phyloP scores from a whole-genome alignment of 768 basidiomycete genomes.

The Tylopilus sp. region DNA sequence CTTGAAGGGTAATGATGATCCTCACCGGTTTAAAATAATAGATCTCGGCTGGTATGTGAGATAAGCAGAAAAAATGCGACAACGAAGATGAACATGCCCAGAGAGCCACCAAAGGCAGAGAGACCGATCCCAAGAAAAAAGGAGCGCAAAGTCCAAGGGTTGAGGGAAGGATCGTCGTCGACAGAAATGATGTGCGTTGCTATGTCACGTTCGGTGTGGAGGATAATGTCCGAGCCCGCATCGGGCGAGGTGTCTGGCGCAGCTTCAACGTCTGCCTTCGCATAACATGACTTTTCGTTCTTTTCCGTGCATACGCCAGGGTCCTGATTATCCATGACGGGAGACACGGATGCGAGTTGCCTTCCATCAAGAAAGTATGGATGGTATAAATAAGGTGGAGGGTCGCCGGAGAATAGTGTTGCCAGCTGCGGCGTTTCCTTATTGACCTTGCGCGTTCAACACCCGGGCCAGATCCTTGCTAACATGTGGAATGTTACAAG shows the following conservation, averaged over 20 bases:
- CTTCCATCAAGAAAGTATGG: not conserved
- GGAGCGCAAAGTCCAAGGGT: conserved; percentile 38
- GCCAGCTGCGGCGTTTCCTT: not conserved
- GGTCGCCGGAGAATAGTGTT: no score
- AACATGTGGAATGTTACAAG: not conserved
- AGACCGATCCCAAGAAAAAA: conserved; percentile 54
- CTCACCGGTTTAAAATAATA: conserved; percentile 59
- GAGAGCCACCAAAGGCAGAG: no score
- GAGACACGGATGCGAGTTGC: not conserved
- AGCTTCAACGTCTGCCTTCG: conserved; percentile 34
- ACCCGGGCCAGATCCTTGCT: not conserved
- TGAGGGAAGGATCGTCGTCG: conserved; percentile 27
- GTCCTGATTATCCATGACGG: conserved; percentile 5
- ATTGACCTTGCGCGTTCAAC: not conserved
- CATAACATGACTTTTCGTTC: conserved; percentile 13
- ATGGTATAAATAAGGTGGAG: conserved; percentile 5
- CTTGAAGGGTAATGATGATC: not conserved
- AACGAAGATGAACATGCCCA: conserved; percentile 32
- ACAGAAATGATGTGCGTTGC: no score
- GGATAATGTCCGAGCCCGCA: conserved; percentile 15
- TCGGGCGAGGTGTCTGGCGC: conserved; percentile 5
- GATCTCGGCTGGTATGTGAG: conserved; percentile 41
- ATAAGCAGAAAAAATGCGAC: not conserved
- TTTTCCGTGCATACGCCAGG: conserved; percentile 9
- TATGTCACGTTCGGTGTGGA: conserved; percentile 46